phyloP scores from a whole-genome alignment of 2,329 filamentous ascomycete genomes.

The Lecanicillium sp. region DNA sequence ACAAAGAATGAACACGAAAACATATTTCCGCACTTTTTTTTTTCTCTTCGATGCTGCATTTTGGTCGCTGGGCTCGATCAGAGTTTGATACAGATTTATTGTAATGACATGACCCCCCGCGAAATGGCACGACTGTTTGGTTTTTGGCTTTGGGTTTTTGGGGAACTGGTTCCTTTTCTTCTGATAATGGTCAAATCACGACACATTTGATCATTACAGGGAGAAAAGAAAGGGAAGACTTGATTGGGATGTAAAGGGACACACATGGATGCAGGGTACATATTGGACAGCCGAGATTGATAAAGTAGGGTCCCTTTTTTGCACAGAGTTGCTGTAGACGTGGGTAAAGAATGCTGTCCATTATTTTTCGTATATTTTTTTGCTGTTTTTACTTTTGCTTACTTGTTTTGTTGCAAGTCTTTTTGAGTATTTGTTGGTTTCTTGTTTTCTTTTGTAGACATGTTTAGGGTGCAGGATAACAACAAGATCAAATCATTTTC shows the following conservation, averaged over 20 bases:
- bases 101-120: constrained; percentile 25
- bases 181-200: no score
- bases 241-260: background rate
- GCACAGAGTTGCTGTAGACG: background rate
- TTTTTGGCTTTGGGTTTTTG: constrained; percentile 20
- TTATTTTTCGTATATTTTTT: constrained; percentile 2
- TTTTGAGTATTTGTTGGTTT: constrained; percentile 4
- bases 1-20: background rate
- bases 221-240: no score
- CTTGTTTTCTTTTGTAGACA: constrained; percentile 7
- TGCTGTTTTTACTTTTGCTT: constrained; percentile 6
- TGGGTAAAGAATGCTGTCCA: no score
- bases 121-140: constrained; percentile 28
- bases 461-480: background rate
- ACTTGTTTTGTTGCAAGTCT: no score
- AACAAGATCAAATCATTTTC: background rate
- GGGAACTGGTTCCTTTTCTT: constrained; percentile 12
- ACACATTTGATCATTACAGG: no score
- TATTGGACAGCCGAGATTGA: background rate
- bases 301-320: background rate
- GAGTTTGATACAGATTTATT: constrained; percentile 23
- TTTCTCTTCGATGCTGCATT: constrained; percentile 1
- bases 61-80: background rate
- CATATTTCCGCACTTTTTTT: background rate
- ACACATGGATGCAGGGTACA: constrained; percentile 3